phyloP scores from a whole-genome alignment of 1,139 yeast species.

The Pichia sp. region DNA sequence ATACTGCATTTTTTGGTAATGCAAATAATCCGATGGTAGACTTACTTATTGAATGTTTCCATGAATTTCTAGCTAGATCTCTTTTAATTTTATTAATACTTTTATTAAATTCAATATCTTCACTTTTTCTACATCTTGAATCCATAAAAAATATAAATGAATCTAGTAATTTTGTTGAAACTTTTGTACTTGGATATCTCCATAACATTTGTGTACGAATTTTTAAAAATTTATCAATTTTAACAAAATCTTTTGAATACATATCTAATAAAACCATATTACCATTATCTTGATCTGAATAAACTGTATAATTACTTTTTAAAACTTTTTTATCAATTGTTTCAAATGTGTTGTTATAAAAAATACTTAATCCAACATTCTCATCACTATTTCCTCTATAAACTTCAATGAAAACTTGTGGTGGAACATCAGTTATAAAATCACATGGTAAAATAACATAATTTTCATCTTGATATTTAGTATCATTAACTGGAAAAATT shows the following conservation, averaged over 20 bases:
- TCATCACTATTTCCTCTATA: conserved; percentile 62
- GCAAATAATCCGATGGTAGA: conserved; percentile 62
- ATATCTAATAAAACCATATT: conserved; percentile 56
- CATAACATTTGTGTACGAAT: conserved; percentile 84
- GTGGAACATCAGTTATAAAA: conserved; percentile 85
- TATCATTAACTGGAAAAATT: conserved; percentile 28
- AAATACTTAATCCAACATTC: conserved; percentile 66
- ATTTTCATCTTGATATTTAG: conserved; percentile 37
- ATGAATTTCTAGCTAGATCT: conserved; percentile 84
- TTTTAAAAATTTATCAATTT: conserved; percentile 61
- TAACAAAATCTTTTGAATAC: conserved; percentile 58
- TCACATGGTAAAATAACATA: conserved; percentile 89
- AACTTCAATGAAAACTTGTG: conserved; percentile 79
- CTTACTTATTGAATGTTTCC: conserved; percentile 65
- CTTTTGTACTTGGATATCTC: conserved; percentile 73
- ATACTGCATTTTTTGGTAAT: conserved; percentile 59
- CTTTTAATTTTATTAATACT: conserved; percentile 68
- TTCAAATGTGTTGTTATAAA: conserved; percentile 66
- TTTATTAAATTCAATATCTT: conserved; percentile 30
- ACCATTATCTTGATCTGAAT: conserved; percentile 44
- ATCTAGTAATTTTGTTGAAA: conserved; percentile 69
- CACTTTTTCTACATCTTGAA: conserved; percentile 40
- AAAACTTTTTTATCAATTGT: conserved; percentile 71
- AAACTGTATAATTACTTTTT: conserved; percentile 51
- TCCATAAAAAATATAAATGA: conserved; percentile 80